Evolutionary conservation across 352 stramenopile genomes (phyloP), one percentile per base, ranked within the genome.

Genomic region (Globisporangium spiculum): DNA sequence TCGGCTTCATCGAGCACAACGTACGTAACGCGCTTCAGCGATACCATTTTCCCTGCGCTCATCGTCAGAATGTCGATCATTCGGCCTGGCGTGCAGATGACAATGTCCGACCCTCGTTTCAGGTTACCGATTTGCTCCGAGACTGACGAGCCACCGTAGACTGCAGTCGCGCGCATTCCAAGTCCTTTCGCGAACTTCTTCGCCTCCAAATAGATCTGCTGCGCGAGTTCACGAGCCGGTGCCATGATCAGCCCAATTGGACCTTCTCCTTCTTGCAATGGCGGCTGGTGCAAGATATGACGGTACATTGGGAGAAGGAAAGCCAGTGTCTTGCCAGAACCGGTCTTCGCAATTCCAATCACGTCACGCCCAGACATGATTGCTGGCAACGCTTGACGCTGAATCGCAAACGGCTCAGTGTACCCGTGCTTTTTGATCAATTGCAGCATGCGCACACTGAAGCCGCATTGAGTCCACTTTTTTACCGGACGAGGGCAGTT

Each of bases 21-120:
- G 74, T 98, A 99, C 18, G 95, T 98, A 20, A 99, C 97, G 26
- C 98, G 91, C 66, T 96, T 83, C 18, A 99, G 77, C 34, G 89
- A 98, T 34, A 99, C 89, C 72, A 99, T 91, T 55, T 96, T 94
- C 44, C 98, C 97, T 12, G 93, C 91, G 75, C 98, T 98, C 96
- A 99, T 99, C 32, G 91, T 98, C 22, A 99, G 73, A 74, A 99
- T 99, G 76, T 99, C 98, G 79, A 99, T 99, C 87, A 99, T 97
- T 27, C 98, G 88, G 1, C 98, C 98, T 14, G 98, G 98, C 6
- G 98, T 99, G 27, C 97, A 98, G 36, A 99, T 98, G 9, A 99
- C 96, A 77, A 99, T 98, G 54, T 99, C 92, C 0, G 83, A 98
- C 55, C 98, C 98, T n/a, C 97, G 86, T 74, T 99, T 99, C 48